phyloP scores from a whole-genome alignment of 2,329 filamentous ascomycete genomes.

The Alternaria rosae region DNA sequence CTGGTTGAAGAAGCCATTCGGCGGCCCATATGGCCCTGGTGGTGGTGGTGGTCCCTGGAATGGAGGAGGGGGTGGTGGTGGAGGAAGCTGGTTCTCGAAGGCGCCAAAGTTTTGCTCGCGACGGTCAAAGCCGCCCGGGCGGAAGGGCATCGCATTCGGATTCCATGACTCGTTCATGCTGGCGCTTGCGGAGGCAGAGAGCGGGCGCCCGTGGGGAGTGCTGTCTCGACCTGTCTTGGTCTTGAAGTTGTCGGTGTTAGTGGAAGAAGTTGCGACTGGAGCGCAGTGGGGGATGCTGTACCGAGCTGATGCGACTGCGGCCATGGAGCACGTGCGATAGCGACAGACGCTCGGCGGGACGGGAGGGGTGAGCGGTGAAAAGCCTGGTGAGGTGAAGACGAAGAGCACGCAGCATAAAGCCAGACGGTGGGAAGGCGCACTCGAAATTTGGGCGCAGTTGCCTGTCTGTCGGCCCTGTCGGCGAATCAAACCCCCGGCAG shows the following conservation, averaged over 20 bases:
- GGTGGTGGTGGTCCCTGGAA: constrained; percentile 10
- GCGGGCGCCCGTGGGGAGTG: constrained; percentile 14
- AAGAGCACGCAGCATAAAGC: constrained; percentile 17
- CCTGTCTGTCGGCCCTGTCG: constrained; percentile 21
- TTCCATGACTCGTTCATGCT: constrained; percentile 33
- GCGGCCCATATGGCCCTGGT: constrained; percentile 9
- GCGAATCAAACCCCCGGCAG: constrained; percentile 16
- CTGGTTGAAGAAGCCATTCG: constrained; percentile 15
- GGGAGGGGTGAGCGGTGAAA: constrained; percentile 11
- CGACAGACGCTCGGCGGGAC: constrained; percentile 18
- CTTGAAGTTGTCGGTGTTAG: constrained; percentile 33
- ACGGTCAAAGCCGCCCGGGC: constrained; percentile 18
- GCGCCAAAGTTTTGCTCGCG: constrained; percentile 18
- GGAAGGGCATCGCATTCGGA: constrained; percentile 29
- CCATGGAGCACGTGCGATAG: constrained; percentile 33
- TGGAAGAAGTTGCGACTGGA: constrained; percentile 31
- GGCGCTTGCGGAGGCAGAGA: constrained; percentile 15
- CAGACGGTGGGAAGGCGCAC: constrained; percentile 9
- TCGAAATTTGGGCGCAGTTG: constrained; percentile 15
- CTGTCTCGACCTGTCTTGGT: constrained; percentile 33
- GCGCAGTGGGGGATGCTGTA: constrained; percentile 34
- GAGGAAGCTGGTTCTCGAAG: constrained; percentile 17
- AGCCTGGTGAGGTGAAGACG: constrained; percentile 12
- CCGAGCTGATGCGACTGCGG: constrained; percentile 32
- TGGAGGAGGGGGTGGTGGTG: constrained; percentile 11